phyloP scores from a whole-genome alignment of 1,284 basidiomycete species.

The Vanrija sp. region DNA sequence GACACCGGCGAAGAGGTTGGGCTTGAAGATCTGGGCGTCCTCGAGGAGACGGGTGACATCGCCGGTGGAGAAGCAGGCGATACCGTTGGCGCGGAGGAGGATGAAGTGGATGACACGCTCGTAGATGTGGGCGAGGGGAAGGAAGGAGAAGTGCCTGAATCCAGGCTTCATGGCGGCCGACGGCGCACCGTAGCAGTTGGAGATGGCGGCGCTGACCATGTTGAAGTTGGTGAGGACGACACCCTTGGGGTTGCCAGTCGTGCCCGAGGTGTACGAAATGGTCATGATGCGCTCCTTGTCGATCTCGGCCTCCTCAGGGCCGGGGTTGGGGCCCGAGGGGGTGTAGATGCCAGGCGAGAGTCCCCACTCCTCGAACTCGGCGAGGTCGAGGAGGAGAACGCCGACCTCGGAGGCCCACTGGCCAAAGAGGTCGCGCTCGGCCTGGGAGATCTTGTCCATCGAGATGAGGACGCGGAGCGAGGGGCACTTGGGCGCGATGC shows the following conservation, averaged over 20 bases:
- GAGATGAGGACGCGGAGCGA: constrained; percentile 57
- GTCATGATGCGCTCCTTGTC: constrained; percentile 30
- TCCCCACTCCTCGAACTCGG: constrained; percentile 58
- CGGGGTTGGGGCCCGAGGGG: constrained; percentile 31
- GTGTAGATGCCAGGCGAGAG: constrained; percentile 17
- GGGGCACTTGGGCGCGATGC: constrained; percentile 61
- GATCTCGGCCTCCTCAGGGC: constrained; percentile 31
- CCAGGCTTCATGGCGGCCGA: constrained; percentile 66
- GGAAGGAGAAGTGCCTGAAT: constrained; percentile 40
- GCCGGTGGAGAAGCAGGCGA: constrained; percentile 81
- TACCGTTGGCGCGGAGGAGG: constrained; percentile 61
- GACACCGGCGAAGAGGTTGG: constrained; percentile 74
- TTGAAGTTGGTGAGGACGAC: constrained; percentile 75
- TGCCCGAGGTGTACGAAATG: constrained; percentile 46
- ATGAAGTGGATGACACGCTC: constrained; percentile 49
- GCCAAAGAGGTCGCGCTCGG: constrained; percentile 55
- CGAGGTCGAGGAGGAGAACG: constrained; percentile 63
- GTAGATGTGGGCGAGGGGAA: constrained; percentile 78
- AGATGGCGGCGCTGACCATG: constrained; percentile 62
- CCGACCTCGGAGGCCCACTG: constrained; percentile 67
- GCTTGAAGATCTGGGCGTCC: constrained; percentile 79
- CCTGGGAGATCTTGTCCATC: constrained; percentile 35
- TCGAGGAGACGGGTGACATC: constrained; percentile 87
- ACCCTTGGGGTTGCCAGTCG: constrained; percentile 55
- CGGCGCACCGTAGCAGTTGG: constrained; percentile 59